Evolutionary conservation across 2,329 filamentous ascomycete species (phyloP), one percentile per base, ranked within the genome.

Genomic region (Rhynchosporium secalis): DNA sequence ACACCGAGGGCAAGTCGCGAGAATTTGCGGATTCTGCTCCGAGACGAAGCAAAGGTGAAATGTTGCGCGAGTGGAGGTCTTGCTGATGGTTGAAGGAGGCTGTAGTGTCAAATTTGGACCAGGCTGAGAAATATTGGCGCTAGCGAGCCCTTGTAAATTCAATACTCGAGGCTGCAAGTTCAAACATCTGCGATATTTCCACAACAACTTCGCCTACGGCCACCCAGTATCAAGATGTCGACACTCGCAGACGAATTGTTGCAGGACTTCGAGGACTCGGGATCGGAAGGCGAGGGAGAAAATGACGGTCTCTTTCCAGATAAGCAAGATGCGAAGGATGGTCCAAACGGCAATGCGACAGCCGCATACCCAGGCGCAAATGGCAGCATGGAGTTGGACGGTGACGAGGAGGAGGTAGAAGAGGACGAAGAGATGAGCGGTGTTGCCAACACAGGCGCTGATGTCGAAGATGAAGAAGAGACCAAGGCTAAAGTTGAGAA

Each of bases 171-270:
- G 51, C 51, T 55, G 41, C 20, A 46, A 46, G 26, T n/a, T 15
- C 33, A 40, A 36, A 8, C 33, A 13, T 56, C 31, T 5, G 31
- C 43, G 4, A 12, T 43, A 58, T 36, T 20, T 43, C 33, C 8
- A 20, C 10, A 45, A 54, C 51, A 60, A 51, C 54, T 15, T 56
- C 49, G 46, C 57, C 47, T 12, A 52, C 49, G 46, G 56, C 47
- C 48, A 52, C 43, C 48, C 47, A 56, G 58, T 33, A 31, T 46
- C 65, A 73, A 69, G 36, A 96, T 97, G 92, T 92, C 94, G 75
- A 96, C 92, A 49, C 83, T 96, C 66, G 94, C 91, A 66, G 93
- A 98, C 72, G 94, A 98, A 75, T 84, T 99, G 10, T 82, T 98
- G 70, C 91, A 95, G 72, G 92, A 96, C 75, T 95, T 96, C 67